These are phyloP conservation scores for Phytophthora sojae DNA, from an alignment of 352 stramenopile species.

Conservation along the genomic window DNA sequence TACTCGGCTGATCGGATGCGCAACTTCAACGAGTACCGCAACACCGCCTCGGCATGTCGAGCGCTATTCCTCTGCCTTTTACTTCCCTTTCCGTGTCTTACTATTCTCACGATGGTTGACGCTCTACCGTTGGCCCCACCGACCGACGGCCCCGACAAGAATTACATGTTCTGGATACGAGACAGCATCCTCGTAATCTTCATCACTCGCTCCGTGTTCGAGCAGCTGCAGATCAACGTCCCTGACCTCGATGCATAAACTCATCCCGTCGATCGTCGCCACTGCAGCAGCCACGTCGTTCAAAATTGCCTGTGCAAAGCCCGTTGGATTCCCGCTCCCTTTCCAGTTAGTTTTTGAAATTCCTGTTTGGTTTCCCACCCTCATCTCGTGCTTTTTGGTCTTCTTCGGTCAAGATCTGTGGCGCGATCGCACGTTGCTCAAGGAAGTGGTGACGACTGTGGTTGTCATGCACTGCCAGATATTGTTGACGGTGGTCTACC, in stretches of 20 bases:
- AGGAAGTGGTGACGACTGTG: not conserved
- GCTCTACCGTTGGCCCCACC: not conserved
- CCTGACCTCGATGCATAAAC: not conserved
- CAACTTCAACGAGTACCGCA: not conserved
- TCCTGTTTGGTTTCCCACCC: not conserved
- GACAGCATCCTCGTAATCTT: not conserved
- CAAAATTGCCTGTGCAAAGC: not conserved
- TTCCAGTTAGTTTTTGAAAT: constrained; percentile 6
- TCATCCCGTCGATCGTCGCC: not conserved
- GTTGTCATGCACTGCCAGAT: constrained; percentile 1
- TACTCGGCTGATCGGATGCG: not conserved
- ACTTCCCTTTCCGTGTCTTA: not conserved
- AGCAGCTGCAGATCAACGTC: constrained; percentile 2
- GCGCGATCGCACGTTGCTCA: not conserved
- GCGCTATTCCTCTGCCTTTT: not conserved
- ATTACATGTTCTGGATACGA: constrained; percentile 4
- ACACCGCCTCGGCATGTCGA: not conserved
- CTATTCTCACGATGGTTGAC: not conserved
- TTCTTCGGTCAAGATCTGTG: not conserved
- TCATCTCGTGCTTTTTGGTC: not conserved
- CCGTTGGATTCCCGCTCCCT: not conserved
- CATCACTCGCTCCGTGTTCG: not conserved
- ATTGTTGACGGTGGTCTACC: not conserved
- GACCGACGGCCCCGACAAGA: not conserved
- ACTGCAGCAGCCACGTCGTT: not conserved